These are phyloP conservation scores for Scolecobasidium constrictum DNA, from an alignment of 2,329 filamentous ascomycete species.

Conservation along the genomic window DNA sequence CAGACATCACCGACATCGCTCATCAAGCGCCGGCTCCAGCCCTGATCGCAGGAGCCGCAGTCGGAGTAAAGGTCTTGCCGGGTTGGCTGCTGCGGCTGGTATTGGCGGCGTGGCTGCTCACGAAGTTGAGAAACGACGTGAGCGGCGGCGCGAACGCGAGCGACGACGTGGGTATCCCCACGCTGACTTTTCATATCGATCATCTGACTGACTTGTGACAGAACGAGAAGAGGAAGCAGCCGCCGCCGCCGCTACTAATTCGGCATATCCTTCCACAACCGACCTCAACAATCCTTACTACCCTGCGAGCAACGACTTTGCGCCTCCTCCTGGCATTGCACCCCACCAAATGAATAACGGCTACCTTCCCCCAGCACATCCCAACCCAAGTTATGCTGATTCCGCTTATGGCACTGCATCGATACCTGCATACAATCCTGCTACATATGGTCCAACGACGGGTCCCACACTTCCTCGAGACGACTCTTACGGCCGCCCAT, in stretches of 20 bases:
- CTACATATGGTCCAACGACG: slow-evolving; percentile 29
- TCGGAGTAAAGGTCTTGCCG: slow-evolving; percentile 40
- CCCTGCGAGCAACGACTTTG: slow-evolving; percentile 36
- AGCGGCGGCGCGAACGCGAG: slow-evolving; percentile 44
- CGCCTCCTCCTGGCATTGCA: slow-evolving; percentile 29
- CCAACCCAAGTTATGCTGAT: slow-evolving; percentile 10
- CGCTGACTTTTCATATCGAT: slow-evolving; percentile 2
- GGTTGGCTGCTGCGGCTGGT: slow-evolving; percentile 46
- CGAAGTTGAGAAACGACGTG: slow-evolving; percentile 44
- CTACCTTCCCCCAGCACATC: slow-evolving; percentile 13
- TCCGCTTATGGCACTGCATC: slow-evolving; percentile 17
- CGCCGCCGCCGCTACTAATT: slow-evolving; percentile 24
- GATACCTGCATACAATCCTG: slow-evolving; percentile 28
- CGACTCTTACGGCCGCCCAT: slow-evolving; percentile 17
- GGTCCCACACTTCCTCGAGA: slow-evolving; percentile 10
- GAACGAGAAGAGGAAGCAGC: slow-evolving; percentile 15
- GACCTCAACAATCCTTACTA: slow-evolving; percentile 22
- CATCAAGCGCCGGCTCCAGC: slow-evolving; percentile 8
- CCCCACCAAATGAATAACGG: no score
- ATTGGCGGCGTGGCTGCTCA: slow-evolving; percentile 46
- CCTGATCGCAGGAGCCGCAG: slow-evolving; percentile 29
- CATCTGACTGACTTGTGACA: not conserved
- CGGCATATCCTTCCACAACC: slow-evolving; percentile 14
- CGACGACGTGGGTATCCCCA: slow-evolving; percentile 28
- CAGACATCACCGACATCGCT: not conserved